These are phyloP conservation scores for Solidago caesia DNA, from an alignment of 129 eudicot species.

Conservation along the genomic window DNA sequence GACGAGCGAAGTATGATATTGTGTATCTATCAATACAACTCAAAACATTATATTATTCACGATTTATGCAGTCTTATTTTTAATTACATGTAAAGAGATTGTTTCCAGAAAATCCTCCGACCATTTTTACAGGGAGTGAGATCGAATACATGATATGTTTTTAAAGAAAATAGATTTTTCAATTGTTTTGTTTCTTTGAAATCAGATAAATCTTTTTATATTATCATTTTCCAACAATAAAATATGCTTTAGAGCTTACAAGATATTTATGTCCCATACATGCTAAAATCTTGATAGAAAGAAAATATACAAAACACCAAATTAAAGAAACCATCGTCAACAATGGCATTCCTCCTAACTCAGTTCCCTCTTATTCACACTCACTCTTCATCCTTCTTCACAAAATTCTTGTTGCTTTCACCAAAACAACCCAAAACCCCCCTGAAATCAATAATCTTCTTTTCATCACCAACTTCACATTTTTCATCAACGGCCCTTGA, in stretches of 20 bases:
- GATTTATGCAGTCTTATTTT: too few species aligned
- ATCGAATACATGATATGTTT: too few species aligned
- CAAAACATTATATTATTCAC: too few species aligned
- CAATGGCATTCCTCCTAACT: slow-evolving; percentile 37
- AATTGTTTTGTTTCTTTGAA: too few species aligned
- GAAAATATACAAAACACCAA: neutral
- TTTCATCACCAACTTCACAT: slow-evolving; percentile 19
- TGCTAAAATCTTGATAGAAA: neutral
- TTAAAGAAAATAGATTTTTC: too few species aligned
- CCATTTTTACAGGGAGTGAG: too few species aligned
- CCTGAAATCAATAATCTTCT: neutral
- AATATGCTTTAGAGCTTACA: too few species aligned
- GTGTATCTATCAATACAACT: neutral
- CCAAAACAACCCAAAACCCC: slow-evolving; percentile 34
- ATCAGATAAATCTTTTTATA: too few species aligned
- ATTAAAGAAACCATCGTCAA: slow-evolving; percentile 1
- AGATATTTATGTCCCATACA: too few species aligned
- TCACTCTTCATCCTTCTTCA: slow-evolving; percentile 34
- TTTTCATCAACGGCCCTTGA: slow-evolving; percentile 36
- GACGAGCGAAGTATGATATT: neutral
- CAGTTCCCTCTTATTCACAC: slow-evolving; percentile 34
- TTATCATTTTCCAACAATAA: too few species aligned
- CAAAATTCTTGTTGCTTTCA: slow-evolving; percentile 27
- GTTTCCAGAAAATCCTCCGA: too few species aligned
- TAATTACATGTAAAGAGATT: too few species aligned